A percentile compares a stretch with the other conserved stretches of the same genome.
phyloP scores from a whole-genome alignment of 225 moss, liverwort and hornwort genomes.

The Rhytidiadelphus loreus region DNA sequence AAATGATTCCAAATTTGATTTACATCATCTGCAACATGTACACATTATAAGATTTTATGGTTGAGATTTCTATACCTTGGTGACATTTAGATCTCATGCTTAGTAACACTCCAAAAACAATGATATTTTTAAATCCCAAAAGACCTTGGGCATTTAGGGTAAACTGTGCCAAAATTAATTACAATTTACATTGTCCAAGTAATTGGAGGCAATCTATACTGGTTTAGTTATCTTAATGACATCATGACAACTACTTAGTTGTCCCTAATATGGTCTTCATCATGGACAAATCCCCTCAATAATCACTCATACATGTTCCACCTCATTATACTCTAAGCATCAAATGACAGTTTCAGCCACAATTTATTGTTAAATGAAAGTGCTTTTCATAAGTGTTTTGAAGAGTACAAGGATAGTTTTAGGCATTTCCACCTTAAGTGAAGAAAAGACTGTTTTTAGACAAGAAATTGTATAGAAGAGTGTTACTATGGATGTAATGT shows the following conservation, averaged over 20 bases:
- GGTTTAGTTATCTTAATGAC: not conserved
- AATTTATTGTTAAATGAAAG: not conserved
- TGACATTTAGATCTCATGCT: too few relatives aligned
- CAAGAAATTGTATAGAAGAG: accelerated
- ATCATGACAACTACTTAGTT: not conserved
- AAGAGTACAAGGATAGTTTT: accelerated
- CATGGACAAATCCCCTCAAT: not conserved
- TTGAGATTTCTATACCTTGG: too few relatives aligned
- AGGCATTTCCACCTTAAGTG: not conserved
- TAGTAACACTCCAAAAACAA: too few relatives aligned
- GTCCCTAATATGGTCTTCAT: not conserved
- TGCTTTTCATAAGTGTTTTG: accelerated
- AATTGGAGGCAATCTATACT: not conserved
- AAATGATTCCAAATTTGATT: too few relatives aligned
- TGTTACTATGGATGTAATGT: not conserved
- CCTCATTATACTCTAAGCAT: not conserved
- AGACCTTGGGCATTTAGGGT: too few relatives aligned
- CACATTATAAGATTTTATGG: too few relatives aligned
- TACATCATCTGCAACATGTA: too few relatives aligned
- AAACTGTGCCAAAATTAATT: not conserved
- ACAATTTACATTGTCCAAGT: not conserved
- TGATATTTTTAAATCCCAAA: too few relatives aligned
- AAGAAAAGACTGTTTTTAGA: not conserved
- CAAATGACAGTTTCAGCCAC: accelerated
- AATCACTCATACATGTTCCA: not conserved